A percentile compares a stretch with the other conserved stretches of the same genome.
Conservation (phyloP, 1,284 basidiomycete genomes). For the Microbotryum scabiosae region DNA sequence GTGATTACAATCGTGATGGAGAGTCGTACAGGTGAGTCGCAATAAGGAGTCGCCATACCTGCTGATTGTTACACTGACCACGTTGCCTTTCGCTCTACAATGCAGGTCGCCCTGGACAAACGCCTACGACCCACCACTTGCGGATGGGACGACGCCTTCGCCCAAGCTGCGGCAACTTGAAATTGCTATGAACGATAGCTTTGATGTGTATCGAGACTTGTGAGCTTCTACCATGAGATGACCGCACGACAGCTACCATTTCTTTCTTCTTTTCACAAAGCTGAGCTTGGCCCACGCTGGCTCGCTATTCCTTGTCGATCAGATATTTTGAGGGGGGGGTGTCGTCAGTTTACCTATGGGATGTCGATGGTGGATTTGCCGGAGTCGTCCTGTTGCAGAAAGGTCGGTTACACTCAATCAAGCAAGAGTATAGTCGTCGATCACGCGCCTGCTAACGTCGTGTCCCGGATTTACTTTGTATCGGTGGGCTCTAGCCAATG, state of each 20-base stretch:
- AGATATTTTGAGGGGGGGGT: constrained; percentile 95
- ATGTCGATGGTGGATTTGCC: constrained; percentile 84
- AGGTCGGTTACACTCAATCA: constrained; percentile 49
- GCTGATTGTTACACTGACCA: not conserved
- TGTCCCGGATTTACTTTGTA: not conserved
- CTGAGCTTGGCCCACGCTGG: not conserved
- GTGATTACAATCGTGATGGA: constrained; percentile 92
- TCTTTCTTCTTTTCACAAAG: not conserved
- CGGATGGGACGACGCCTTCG: constrained; percentile 78
- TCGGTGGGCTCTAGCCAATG: constrained; percentile 1
- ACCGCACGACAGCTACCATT: not conserved
- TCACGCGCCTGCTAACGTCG: not conserved
- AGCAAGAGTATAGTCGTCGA: not conserved
- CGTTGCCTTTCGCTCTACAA: not conserved
- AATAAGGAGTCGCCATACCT: not conserved
- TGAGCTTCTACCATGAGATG: constrained; percentile 39
- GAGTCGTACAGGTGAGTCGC: constrained; percentile 76
- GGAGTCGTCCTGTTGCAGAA: constrained; percentile 96
- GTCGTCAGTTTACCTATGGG: constrained; percentile 98
- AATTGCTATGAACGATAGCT: constrained; percentile 86
- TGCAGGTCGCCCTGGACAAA: constrained; percentile 93
- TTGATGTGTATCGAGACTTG: constrained; percentile 96
- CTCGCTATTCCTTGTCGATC: not conserved
- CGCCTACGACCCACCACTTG: constrained; percentile 77
- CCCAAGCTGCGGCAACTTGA: constrained; percentile 82